Evolutionary conservation across 2,329 filamentous ascomycete genomes (phyloP), one percentile per base, ranked within the genome.

Genomic region (Calonectria pseudoturangicola): DNA sequence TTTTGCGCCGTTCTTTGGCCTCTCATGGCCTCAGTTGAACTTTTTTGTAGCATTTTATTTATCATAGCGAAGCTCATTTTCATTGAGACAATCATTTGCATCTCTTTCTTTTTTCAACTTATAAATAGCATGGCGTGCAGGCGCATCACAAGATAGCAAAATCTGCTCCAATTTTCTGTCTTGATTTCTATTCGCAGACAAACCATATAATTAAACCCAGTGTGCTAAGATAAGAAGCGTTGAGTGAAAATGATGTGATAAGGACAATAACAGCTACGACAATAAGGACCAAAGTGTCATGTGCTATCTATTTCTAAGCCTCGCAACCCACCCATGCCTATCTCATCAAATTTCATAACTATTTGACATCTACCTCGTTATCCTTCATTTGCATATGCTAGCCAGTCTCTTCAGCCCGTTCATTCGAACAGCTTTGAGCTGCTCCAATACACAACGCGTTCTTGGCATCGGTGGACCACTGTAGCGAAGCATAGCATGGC

Each of bases 381-480:
- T 68, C 8, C 74, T 81, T 13, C 78, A 75, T 56, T 77, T 80
- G 64, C 80, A 83, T 25, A 83, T 65, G 48, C 78, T 81, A 2
- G 80, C 76, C 8, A 84, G 70, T 28, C 82, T 75, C 70, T 74
- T 80, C 66, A 83, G 66, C 65, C 84, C 81, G 10, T 74, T 79
- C 5, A 75, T 79, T 66, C 80, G 75, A 6, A 84, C 72, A 2
- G 83, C 83, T 36, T 73, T 76, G 2, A 83, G 82, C 62, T 83
- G 80, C 56, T 83, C 77, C 18, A 84, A 73, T 1, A 70, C 62
- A 27, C 83, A 84, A n/a, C 75, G 70, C 15, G 72, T 77, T 50
- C 76, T 80, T 10, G 81, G 78, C 25, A 84, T 54, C 1, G 83
- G 66, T 2, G 77, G 72, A 0, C 69, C 72, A 15, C 72, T 73